A percentile compares a stretch with the other conserved stretches of the same genome.
phyloP scores from a whole-genome alignment of 2,329 filamentous ascomycete genomes.

The Clarireedia monteithiana region DNA sequence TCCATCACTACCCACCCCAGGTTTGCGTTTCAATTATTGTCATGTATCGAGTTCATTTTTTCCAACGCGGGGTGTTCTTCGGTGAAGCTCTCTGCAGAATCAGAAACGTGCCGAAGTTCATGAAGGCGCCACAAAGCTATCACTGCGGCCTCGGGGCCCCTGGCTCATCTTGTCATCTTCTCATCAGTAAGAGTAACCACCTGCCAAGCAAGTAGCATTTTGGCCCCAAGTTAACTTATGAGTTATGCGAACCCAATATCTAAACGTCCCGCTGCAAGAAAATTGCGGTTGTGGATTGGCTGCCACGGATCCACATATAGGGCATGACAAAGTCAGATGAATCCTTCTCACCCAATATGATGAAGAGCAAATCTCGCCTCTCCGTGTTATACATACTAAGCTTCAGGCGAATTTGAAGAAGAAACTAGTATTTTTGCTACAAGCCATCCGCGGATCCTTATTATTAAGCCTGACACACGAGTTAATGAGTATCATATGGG shows the following conservation, averaged over 20 bases:
- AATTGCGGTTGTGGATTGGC: neutral
- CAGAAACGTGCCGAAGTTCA: neutral
- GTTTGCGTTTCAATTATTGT: constrained; percentile 1
- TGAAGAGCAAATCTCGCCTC: constrained; percentile 4
- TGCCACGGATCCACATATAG: constrained; percentile 6
- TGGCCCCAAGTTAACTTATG: neutral
- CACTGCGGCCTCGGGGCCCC: neutral
- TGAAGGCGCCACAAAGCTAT: neutral
- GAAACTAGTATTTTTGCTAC: neutral
- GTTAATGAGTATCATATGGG: constrained; percentile 1
- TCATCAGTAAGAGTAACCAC: too few species aligned
- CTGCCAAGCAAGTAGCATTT: neutral
- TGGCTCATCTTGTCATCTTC: neutral
- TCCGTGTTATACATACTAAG: constrained; percentile 5
- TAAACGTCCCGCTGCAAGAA: neutral
- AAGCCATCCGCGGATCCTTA: constrained; percentile 6
- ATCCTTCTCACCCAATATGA: constrained; percentile 6
- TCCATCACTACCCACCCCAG: neutral
- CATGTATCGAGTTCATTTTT: neutral
- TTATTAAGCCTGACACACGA: constrained; percentile 2
- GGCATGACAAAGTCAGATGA: constrained; percentile 4
- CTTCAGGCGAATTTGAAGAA: constrained; percentile 4
- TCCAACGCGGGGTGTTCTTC: neutral
- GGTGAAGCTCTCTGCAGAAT: neutral
- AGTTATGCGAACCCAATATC: neutral